A percentile compares a stretch with the other conserved stretches of the same genome.
phyloP scores from a whole-genome alignment of 179 eudicot species.

The Beta lomatogona region DNA sequence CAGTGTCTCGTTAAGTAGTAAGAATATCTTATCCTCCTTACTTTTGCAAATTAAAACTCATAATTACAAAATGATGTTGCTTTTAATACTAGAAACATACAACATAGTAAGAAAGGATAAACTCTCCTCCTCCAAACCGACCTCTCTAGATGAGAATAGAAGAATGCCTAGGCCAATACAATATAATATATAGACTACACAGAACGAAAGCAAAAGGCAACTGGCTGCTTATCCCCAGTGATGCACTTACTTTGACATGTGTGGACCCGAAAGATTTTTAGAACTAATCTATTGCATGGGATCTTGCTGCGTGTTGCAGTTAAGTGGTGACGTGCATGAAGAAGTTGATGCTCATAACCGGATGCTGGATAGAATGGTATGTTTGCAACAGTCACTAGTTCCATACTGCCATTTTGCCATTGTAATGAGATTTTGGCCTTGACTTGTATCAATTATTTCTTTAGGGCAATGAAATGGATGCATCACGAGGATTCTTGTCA shows the following conservation, averaged over 20 bases:
- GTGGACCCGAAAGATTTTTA: background rate
- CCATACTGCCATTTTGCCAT: background rate
- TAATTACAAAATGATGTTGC: no score
- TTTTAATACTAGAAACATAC: no score
- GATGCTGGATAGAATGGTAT: conserved; percentile 88
- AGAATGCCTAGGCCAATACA: no score
- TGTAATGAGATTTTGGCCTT: conserved; percentile 9
- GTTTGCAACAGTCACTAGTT: conserved; percentile 12
- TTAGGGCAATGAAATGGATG: conserved; percentile 93
- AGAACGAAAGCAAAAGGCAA: background rate
- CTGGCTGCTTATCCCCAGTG: background rate
- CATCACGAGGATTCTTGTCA: conserved; percentile 85
- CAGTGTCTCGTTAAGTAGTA: no score
- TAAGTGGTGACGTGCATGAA: conserved; percentile 87
- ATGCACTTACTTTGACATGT: background rate
- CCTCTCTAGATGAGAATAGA: no score
- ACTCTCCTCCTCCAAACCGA: no score
- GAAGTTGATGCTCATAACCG: conserved; percentile 90
- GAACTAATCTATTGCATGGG: background rate
- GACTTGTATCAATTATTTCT: conserved; percentile 1
- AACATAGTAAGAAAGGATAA: no score
- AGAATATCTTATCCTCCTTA: no score
- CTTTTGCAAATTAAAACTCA: no score
- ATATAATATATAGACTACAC: background rate
- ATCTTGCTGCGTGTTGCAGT: conserved; percentile 40